Conservation (phyloP, 768 basidiomycete species). For the Rhizopogon roseolus region DNA sequence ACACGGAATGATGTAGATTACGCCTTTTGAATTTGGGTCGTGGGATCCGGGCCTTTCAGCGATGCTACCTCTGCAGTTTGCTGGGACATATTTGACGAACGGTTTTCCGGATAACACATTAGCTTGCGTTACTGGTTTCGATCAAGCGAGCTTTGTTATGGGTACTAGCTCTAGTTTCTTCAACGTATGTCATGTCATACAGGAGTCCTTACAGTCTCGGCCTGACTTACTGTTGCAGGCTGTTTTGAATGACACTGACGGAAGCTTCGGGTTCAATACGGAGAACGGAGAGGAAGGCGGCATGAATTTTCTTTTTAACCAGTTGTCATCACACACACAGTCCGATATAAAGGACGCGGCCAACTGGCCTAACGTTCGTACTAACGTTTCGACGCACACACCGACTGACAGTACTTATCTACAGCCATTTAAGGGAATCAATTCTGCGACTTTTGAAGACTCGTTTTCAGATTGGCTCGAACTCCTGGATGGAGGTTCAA, state of each 20-base stretch:
- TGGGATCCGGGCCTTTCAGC: slow-evolving; percentile 72
- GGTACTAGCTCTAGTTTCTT: slow-evolving; percentile 71
- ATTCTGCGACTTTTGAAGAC: slow-evolving; percentile 46
- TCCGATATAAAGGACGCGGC: slow-evolving; percentile 45
- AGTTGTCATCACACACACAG: slow-evolving; percentile 44
- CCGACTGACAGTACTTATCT: slow-evolving; percentile 2
- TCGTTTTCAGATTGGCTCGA: slow-evolving; percentile 47
- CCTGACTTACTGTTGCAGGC: slow-evolving; percentile 29
- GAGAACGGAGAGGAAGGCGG: slow-evolving; percentile 28
- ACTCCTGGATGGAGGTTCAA: slow-evolving; percentile 69
- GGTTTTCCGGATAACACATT: slow-evolving; percentile 50
- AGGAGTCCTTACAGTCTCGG: background rate
- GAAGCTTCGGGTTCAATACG: slow-evolving; percentile 33
- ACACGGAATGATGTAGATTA: slow-evolving; percentile 35
- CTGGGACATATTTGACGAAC: slow-evolving; percentile 60
- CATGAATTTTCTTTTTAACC: slow-evolving; percentile 44
- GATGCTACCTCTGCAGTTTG: slow-evolving; percentile 56
- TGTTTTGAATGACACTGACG: slow-evolving; percentile 41
- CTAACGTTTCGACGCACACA: background rate
- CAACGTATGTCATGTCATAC: slow-evolving; percentile 35
- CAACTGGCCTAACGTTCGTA: slow-evolving; percentile 56
- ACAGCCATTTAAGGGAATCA: slow-evolving; percentile 50
- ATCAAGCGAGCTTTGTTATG: slow-evolving; percentile 71
- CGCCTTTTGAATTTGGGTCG: slow-evolving; percentile 66
- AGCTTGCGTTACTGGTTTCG: slow-evolving; percentile 69